Conservation (phyloP, 768 basidiomycete genomes). For the Exsudoporus frostii region DNA sequence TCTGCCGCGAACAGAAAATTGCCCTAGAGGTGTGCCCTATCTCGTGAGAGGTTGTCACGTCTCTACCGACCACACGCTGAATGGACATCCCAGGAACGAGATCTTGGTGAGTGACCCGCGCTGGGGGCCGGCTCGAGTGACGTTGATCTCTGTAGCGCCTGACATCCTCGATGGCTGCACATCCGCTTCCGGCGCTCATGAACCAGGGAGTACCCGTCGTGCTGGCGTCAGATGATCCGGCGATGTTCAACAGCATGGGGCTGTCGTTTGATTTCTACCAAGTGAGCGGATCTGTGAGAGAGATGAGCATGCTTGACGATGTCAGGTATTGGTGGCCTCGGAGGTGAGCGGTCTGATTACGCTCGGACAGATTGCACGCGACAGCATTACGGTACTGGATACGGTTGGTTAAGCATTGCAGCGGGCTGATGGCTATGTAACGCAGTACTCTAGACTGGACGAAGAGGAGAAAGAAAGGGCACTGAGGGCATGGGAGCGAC, state of each 20-base stretch:
- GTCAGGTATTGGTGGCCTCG: slow-evolving; percentile 57
- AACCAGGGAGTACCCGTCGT: slow-evolving; percentile 70
- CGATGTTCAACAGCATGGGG: slow-evolving; percentile 71
- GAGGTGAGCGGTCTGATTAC: slow-evolving; percentile 62
- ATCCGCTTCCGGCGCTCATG: slow-evolving; percentile 62
- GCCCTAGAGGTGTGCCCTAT: slow-evolving; percentile 48
- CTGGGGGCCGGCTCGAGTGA: neutral
- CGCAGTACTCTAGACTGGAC: slow-evolving; percentile 53
- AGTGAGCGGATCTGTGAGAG: slow-evolving; percentile 30
- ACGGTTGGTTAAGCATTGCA: neutral
- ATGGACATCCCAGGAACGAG: slow-evolving; percentile 50
- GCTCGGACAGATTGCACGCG: slow-evolving; percentile 55
- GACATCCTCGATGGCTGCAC: slow-evolving; percentile 74
- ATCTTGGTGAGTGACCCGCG: slow-evolving; percentile 45
- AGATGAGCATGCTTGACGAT: neutral
- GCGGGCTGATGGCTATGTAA: slow-evolving; percentile 4
- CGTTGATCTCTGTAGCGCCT: slow-evolving; percentile 47
- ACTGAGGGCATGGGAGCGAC: slow-evolving; percentile 41
- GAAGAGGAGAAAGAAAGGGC: slow-evolving; percentile 43
- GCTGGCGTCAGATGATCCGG: slow-evolving; percentile 69
- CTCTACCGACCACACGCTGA: neutral
- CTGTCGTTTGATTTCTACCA: slow-evolving; percentile 76
- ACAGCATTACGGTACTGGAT: slow-evolving; percentile 52
- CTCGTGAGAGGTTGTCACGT: slow-evolving; percentile 31
- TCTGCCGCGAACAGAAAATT: slow-evolving; percentile 40